Percentiles rank a stretch among this genome's conserved stretches.
These are phyloP conservation scores for Mycena vulgaris DNA, from an alignment of 768 basidiomycete genomes.

Conservation along the genomic window DNA sequence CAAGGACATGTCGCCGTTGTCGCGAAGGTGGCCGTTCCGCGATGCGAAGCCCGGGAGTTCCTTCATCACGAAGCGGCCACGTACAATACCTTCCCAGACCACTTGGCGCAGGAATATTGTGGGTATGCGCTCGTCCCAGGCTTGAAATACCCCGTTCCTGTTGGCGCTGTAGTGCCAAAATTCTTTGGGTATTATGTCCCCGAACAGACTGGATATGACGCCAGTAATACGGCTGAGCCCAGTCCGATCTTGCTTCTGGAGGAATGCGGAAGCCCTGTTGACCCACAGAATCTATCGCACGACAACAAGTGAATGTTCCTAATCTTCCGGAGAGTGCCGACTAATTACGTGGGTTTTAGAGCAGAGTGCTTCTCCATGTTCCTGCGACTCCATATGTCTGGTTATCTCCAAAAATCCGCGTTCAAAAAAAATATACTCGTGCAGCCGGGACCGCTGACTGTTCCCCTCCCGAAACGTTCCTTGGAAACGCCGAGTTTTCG, in stretches of 20 bases:
- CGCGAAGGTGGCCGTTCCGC: conserved; percentile 53
- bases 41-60: conserved; percentile 43
- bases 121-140: conserved; percentile 53
- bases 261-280: conserved; percentile 59
- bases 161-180: conserved; percentile 62
- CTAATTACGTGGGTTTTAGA: conserved; percentile 23
- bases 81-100: conserved; percentile 50
- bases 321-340: background rate
- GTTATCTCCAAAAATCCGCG: conserved; percentile 59
- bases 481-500: conserved; percentile 55
- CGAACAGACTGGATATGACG: conserved; percentile 10
- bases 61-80: conserved; percentile 51
- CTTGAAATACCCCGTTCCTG: conserved; percentile 49
- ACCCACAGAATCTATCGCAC: conserved; percentile 40
- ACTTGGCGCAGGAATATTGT: conserved; percentile 52
- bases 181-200: conserved; percentile 64
- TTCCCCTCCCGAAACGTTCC: conserved; percentile 48
- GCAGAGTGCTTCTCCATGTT: conserved; percentile 50
- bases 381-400: conserved; percentile 56
- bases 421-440: conserved; percentile 60
- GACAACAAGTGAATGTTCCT: conserved; percentile 30
- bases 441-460: conserved; percentile 58
- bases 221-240: conserved; percentile 28
- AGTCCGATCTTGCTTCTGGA: conserved; percentile 65
- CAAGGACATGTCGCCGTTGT: conserved; percentile 47